phyloP scores from a whole-genome alignment of 345 rosid species.

The Gossypium thurberi region DNA sequence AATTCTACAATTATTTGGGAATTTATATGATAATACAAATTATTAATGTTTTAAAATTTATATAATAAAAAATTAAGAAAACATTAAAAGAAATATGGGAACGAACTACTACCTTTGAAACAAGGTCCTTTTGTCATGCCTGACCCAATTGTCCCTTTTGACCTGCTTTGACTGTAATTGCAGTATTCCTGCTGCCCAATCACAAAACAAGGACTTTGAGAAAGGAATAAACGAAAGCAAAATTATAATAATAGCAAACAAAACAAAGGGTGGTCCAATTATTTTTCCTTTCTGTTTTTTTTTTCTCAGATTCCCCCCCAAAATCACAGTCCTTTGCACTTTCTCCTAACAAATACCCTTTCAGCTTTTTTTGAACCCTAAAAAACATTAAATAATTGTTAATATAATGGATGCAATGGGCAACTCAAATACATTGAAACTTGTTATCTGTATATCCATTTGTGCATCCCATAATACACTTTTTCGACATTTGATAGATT shows the following conservation, averaged over 20 bases:
- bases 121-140: constrained; percentile 14
- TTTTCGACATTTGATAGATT: too few species aligned
- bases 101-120: background rate
- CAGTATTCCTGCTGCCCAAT: constrained; percentile 32
- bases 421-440: too few species aligned
- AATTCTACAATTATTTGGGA: too few species aligned
- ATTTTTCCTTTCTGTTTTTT: background rate
- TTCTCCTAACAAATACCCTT: constrained; percentile 3
- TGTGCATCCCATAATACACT: too few species aligned
- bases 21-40: too few species aligned
- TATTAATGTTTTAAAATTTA: too few species aligned
- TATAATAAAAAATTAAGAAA: background rate
- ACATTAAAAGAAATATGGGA: background rate
- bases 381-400: background rate
- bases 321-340: constrained; percentile 21
- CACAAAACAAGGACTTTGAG: background rate
- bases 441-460: too few species aligned
- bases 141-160: constrained; percentile 19
- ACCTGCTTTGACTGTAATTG: constrained; percentile 30
- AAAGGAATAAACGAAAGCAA: background rate
- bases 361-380: constrained; percentile 24
- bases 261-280: background rate
- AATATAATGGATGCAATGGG: too few species aligned
- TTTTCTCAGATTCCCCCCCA: constrained; percentile 34
- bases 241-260: background rate